Evolutionary conservation across 148 eudicot genomes (phyloP).

Genomic region (Heliosperma pusillum): DNA sequence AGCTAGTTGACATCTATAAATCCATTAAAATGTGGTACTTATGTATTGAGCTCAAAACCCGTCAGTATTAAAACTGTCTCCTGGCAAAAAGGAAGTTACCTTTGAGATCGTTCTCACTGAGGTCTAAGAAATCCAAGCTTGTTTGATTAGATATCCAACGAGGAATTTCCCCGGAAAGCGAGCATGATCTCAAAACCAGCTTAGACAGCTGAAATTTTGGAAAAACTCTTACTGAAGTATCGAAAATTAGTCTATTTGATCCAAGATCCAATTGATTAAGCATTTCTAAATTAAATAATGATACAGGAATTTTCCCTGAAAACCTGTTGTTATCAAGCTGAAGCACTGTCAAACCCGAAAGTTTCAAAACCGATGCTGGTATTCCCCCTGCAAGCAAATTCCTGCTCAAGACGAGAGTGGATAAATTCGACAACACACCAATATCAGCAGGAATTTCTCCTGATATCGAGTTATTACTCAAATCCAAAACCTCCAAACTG

Average conservation of each 20-base stretch:
- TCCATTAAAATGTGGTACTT: too few species aligned
- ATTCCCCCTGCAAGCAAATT: constrained; percentile 42
- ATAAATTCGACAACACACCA: constrained; percentile 35
- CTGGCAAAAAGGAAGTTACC: constrained; percentile 30
- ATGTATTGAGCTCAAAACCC: too few species aligned
- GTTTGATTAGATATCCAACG: constrained; percentile 47
- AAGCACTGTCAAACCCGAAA: constrained; percentile 35
- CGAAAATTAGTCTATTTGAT: constrained; percentile 34
- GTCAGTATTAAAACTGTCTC: too few species aligned
- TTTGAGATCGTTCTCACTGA: constrained; percentile 39
- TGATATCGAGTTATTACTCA: constrained; percentile 36
- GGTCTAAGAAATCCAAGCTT: constrained; percentile 37
- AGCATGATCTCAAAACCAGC: constrained; percentile 43
- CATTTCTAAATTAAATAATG: constrained; percentile 38
- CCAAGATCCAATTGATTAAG: constrained; percentile 35
- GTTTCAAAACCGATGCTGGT: constrained; percentile 33
- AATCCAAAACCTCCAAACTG: constrained; percentile 34
- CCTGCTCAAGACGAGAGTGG: constrained; percentile 31
- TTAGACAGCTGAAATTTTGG: constrained; percentile 40
- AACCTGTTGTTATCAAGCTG: constrained; percentile 36
- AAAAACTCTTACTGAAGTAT: constrained; percentile 25
- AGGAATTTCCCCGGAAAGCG: constrained; percentile 40
- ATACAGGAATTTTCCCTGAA: constrained; percentile 37
- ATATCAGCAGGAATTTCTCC: constrained; percentile 31
- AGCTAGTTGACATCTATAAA: too few species aligned